phyloP scores from a whole-genome alignment of 2,329 filamentous ascomycete genomes.

The Fusarium gaditjirri region DNA sequence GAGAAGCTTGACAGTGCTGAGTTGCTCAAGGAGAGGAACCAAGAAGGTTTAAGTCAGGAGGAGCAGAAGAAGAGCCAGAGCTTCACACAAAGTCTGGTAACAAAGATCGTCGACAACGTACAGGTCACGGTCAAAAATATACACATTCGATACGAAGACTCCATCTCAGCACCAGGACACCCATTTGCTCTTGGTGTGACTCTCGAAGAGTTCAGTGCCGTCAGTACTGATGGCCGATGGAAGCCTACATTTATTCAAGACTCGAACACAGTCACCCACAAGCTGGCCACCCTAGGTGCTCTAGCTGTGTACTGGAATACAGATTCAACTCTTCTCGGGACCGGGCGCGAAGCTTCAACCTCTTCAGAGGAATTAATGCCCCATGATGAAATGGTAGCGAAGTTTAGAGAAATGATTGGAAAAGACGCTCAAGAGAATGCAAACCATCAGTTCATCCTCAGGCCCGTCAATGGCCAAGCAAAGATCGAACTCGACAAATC shows the following conservation, averaged over 20 bases:
- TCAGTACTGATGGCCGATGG: conserved; percentile 96
- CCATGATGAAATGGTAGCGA: conserved; percentile 80
- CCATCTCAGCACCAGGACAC: conserved; percentile 92
- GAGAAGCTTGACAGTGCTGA: conserved; percentile 98
- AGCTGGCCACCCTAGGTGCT: conserved; percentile 89
- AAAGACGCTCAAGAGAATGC: conserved; percentile 67
- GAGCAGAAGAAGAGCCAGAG: conserved; percentile 98
- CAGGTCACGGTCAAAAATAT: conserved; percentile 99
- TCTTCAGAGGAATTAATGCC: conserved; percentile 66
- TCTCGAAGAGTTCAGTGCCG: conserved; percentile 94
- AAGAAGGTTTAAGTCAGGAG: conserved; percentile 92
- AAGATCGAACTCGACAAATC: conserved; percentile 97
- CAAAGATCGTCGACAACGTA: conserved; percentile 97
- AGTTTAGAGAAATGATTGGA: conserved; percentile 84
- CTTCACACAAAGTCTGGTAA: conserved; percentile 93
- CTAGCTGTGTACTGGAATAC: conserved; percentile 99
- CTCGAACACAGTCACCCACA: conserved; percentile 84
- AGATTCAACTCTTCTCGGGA: conserved; percentile 84
- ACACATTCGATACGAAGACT: conserved; percentile 97
- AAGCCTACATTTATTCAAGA: conserved; percentile 95
- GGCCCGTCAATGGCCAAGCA: conserved; percentile 93
- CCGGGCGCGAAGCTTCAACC: conserved; percentile 73
- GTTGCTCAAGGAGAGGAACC: conserved; percentile 88
- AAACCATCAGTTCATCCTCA: conserved; percentile 91
- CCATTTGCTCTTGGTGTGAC: conserved; percentile 94